Evolutionary conservation across 345 rosid genomes (phyloP), one percentile per base, ranked within the genome.

Genomic region (Aquilaria yunnanensis): DNA sequence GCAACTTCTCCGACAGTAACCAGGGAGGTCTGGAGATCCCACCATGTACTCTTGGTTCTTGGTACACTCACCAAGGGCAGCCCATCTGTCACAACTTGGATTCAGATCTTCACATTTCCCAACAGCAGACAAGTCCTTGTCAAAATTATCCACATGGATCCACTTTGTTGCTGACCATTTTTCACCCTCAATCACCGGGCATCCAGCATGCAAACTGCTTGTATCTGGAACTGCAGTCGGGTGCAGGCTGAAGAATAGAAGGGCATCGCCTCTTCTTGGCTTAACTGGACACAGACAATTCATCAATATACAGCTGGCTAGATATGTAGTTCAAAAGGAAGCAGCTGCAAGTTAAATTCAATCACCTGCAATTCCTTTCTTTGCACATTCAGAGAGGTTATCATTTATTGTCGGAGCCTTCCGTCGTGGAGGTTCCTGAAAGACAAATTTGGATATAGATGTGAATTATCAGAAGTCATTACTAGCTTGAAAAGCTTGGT

Each of bases 101-200:
- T 88, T 90, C 61, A 51, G 9, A 65, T 93, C 97, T 0, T 83
- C 73, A 74, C 97, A 93, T 81, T 65, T 85, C 68, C 94, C 94
- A 4, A 70, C 81, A 8, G 64, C 75, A 1, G 74, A 73, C 62
- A 87, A 12, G 9, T 67, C 70, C 82, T 86, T 86, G 63, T 84
- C 92, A 32, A 90, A 93, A 10, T 96, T 86, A 72, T 90, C 92
- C 30, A 88, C 97, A 51, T 93, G 98, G 66, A 93, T 83, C 98
- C 98, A 93, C 77, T 93, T 93, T 0, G 98, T 93, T 9, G 98
- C 98, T 2, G 97, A 93, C 98, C 98, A 90, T 81, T 93, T 93
- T 86, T 93, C 98, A 12, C 98, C 97, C 68, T 89, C 88, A 9
- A 90, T 81, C 72, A 93, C 97, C 0, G 92, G 98, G 80, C 97